These are phyloP conservation scores for Hibiscus tridactylites DNA, from an alignment of 345 rosid species.

Conservation along the genomic window DNA sequence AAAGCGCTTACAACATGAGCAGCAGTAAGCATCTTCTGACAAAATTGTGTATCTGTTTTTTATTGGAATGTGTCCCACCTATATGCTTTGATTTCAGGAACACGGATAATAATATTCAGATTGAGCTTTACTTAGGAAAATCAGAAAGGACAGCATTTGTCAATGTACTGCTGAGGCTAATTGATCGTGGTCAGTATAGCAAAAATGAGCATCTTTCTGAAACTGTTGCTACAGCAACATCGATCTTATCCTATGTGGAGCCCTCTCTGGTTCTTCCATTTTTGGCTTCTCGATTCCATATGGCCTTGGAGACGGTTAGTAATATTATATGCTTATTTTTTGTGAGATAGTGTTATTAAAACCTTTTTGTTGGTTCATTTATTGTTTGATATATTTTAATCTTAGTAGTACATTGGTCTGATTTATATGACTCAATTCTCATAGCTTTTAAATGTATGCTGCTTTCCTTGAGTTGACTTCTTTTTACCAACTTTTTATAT, in stretches of 20 bases:
- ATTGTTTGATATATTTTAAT: not conserved
- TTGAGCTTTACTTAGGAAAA: constrained; percentile 48
- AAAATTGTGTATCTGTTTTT: constrained; percentile 10
- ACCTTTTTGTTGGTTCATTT: constrained; percentile 7
- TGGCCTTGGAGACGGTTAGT: constrained; percentile 99
- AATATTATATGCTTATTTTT: constrained; percentile 9
- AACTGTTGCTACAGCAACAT: constrained; percentile 96
- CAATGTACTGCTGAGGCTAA: constrained; percentile 61
- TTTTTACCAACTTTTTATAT: constrained; percentile 35
- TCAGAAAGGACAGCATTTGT: constrained; percentile 72
- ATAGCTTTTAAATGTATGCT: not conserved
- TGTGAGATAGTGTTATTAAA: not conserved
- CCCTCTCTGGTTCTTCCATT: constrained; percentile 95
- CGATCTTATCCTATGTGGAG: constrained; percentile 87
- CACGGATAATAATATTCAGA: constrained; percentile 22
- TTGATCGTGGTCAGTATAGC: constrained; percentile 99
- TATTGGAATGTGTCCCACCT: constrained; percentile 21
- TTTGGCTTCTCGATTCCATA: constrained; percentile 81
- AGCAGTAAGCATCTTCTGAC: constrained; percentile 50
- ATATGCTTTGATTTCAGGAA: constrained; percentile 41
- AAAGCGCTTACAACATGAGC: constrained; percentile 83
- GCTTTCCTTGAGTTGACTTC: constrained; percentile 29
- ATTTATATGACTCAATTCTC: not conserved
- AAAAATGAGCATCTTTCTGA: constrained; percentile 92
- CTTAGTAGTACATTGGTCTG: not conserved